A percentile compares a stretch with the other conserved stretches of the same genome.
Evolutionary conservation across 1,284 basidiomycete genomes (phyloP).

Genomic region (Puccinia triticina): DNA sequence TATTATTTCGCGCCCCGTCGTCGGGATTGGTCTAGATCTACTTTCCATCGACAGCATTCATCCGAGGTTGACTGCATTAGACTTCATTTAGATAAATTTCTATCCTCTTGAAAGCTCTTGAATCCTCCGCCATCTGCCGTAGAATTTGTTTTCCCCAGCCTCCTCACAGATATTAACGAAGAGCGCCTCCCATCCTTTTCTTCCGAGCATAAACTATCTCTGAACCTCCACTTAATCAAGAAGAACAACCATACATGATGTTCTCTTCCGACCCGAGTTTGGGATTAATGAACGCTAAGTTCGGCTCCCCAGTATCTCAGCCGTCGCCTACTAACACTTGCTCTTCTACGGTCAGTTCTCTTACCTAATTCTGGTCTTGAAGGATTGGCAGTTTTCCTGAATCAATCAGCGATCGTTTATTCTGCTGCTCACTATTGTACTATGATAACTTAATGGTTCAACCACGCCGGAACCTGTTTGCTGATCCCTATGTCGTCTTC

Average conservation of each 20-base stretch:
- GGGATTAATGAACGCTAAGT: slow-evolving; percentile 14
- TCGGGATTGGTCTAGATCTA: slow-evolving; percentile 29
- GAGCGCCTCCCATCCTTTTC: background rate
- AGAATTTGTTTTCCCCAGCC: background rate
- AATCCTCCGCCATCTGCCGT: background rate
- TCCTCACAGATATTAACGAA: background rate
- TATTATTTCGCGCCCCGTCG: slow-evolving; percentile 1
- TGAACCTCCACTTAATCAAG: background rate
- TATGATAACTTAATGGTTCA: background rate
- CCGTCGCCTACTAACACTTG: slow-evolving; percentile 21
- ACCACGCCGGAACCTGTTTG: background rate
- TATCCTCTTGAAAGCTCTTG: background rate
- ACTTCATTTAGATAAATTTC: background rate
- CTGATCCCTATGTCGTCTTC: background rate
- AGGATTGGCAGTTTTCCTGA: background rate
- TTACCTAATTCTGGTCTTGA: background rate
- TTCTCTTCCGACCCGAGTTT: slow-evolving; percentile 11
- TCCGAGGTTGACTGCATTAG: background rate
- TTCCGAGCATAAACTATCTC: background rate
- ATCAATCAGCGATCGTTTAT: background rate
- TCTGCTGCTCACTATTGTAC: background rate
- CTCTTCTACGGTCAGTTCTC: slow-evolving; percentile 26
- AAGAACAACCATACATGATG: background rate
- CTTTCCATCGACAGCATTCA: slow-evolving; percentile 11
- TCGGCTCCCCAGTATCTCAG: slow-evolving; percentile 17